Base-by-base conservation (phyloP, 1,139 yeast genomes). In the Candida sanyaensis region DNA sequence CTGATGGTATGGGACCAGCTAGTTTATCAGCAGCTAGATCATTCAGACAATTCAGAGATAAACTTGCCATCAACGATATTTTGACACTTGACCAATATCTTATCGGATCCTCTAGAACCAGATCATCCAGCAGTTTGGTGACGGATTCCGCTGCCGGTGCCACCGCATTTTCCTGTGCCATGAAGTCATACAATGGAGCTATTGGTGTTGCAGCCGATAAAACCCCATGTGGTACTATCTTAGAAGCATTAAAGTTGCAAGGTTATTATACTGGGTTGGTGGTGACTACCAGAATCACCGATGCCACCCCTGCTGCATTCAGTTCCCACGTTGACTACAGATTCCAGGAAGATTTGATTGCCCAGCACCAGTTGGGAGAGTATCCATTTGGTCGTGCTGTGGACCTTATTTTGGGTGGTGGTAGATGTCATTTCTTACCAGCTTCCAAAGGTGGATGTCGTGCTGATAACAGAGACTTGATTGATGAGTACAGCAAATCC, bases 111-210 rank as follows among this genome's bases (percentile, higher is more conserved):
- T 84, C 93, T 5, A 78, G 96, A 55, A 90, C 97, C 1, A 74
- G 88, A 52, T 86, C 96, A 11, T 78, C 81, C 32, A 73, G 77
- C 50, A 86, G 93, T 1, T 71, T 86, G 55, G 78, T 90, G 51
- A 90, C 97, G 0, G 97, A 90, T 64, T 86, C 95, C 28, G 97
- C 97, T 9, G 97, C 97, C 3, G 97, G 96, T 13, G 97, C 96
- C 23, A 89, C 96, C 10, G 96, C 96, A 0, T 90, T 88, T 61
- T 75, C 95, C 0, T 86, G 96, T 62, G 92, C 83, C 6, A 58
- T 81, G 56, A 90, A 90, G 68, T 71, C 91, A 10, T 88, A 88
- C 66, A 90, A 90, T 62, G 92, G 91, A 6, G 96, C 93, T 11
- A 86, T 89, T 60, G 92, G 88, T 12, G 95, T 90, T 21, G 78